Base-by-base conservation (phyloP, 2,329 filamentous ascomycete species). In the Neonectria hederae region DNA sequence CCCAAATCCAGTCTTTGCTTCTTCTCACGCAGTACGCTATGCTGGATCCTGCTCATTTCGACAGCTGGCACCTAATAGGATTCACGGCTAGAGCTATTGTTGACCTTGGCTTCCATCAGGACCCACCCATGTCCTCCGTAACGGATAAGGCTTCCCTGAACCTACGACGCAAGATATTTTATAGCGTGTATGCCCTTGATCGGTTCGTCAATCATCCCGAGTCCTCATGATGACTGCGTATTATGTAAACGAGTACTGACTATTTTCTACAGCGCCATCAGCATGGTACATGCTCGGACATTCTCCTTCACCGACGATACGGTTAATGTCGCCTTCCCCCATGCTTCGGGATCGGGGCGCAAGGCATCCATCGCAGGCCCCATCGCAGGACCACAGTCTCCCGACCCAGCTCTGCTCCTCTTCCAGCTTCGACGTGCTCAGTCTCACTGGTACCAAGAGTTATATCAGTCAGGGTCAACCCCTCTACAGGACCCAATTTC, bases 281-380 rank as follows among this genome's bases (percentile, higher is more conserved):
- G 94, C 71, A 92, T 97, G 83, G 92, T 95, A 5, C 89, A 97
- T 69, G 92, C 92, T 11, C 86, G 93, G 35, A 90, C 94, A 0
- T 97, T 97, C 77, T 97, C 95, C 0, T 97, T 98, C 75, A 95
- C 93, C 0, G 95, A 98, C 75, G 93, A 95, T 60, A 91, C 94
- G 6, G 87, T 92, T 26, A 90, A 92, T 69, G 94, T 98, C 30
- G 87, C 87, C n/a, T 87, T 94, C 66, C 93, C 94, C 1, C 85
- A 86, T 58, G 76, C 80, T 8, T 76, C 80, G n/a, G 76, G 80
- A 35, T 72, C 80, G 70, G 77, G 81, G 67, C 78, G 80, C 69
- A 79, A 80, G 73, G 77, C 77, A 51, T 80, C 83, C 2, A 75
- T 77, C n/a, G 75, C 79, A 0, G 79, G 79, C 3, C 76, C 83